Conservation (phyloP, 257 asterid species). For the Solanum lignicaule region DNA sequence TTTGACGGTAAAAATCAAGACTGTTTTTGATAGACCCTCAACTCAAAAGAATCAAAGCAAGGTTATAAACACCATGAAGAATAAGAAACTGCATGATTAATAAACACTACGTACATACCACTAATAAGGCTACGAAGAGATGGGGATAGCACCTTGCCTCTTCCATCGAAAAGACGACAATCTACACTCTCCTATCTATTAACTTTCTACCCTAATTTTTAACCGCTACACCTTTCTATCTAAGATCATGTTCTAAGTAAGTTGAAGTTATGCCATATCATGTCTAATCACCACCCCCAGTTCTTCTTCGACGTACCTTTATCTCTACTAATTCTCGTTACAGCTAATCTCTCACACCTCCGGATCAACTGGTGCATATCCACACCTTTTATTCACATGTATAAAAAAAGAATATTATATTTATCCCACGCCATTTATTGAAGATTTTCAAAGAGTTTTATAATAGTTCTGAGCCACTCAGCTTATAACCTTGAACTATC, state of each 20-base stretch:
- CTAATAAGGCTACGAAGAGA: not conserved
- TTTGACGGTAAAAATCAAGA: too few species aligned
- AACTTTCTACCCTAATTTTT: not conserved
- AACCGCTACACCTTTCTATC: not conserved
- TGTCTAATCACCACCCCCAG: not conserved
- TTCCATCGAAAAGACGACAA: not conserved
- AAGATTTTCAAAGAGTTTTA: not conserved
- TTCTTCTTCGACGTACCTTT: not conserved
- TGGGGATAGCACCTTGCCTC: not conserved
- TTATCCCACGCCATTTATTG: not conserved
- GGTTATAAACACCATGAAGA: not conserved
- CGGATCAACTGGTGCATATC: too few species aligned
- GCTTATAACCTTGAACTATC: not conserved
- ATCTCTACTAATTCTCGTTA: not conserved
- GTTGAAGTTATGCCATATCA: not conserved
- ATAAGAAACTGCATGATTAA: not conserved
- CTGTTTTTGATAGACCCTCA: too few species aligned
- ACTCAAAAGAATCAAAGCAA: too few species aligned
- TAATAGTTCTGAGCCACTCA: not conserved
- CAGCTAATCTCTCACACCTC: not conserved
- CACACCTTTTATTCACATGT: not conserved
- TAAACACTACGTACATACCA: not conserved
- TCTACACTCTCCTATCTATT: not conserved
- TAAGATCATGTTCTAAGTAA: not conserved
- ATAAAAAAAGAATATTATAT: too few species aligned